Percentiles rank a stretch among this genome's conserved stretches.
phyloP scores from a whole-genome alignment of 2,329 filamentous ascomycete genomes.

The Aspergillus ruber region DNA sequence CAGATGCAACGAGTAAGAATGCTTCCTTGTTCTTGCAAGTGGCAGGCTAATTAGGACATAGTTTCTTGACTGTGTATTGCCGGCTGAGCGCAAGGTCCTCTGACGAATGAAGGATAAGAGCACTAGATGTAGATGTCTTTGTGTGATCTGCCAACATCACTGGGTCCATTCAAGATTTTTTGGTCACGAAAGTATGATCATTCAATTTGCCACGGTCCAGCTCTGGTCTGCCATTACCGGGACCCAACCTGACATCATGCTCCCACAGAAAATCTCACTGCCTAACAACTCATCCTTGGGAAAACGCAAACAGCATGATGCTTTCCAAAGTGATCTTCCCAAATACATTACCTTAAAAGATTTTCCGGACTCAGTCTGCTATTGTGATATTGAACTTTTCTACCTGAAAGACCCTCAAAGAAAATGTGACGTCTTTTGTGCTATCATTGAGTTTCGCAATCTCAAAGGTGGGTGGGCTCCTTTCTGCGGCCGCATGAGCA shows the following conservation, averaged over 20 bases:
- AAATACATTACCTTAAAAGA: constrained; percentile 10
- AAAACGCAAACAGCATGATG: constrained; percentile 7
- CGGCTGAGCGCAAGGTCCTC: constrained; percentile 10
- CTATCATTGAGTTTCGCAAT: constrained; percentile 22
- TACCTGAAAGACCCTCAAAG: constrained; percentile 12
- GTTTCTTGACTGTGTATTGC: constrained; percentile 16
- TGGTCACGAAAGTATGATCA: constrained; percentile 15
- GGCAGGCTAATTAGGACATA: constrained; percentile 8
- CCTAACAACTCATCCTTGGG: constrained; percentile 5
- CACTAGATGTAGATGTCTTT: constrained; percentile 17
- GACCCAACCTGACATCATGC: constrained; percentile 14
- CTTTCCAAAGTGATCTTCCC: constrained; percentile 15
- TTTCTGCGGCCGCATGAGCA: no score
- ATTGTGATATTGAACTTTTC: constrained; percentile 19
- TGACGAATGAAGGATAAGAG: constrained; percentile 16
- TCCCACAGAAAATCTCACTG: constrained; percentile 12
- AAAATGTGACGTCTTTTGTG: constrained; percentile 18
- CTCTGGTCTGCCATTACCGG: constrained; percentile 20
- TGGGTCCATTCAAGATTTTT: constrained; percentile 20
- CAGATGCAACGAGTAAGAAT: constrained; percentile 18
- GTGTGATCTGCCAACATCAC: constrained; percentile 16
- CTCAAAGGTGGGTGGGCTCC: no score
- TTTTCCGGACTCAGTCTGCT: constrained; percentile 16
- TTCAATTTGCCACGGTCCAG: constrained; percentile 15
- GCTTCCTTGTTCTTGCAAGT: background rate